Conservation (phyloP, 106 monocot genomes). For the Posidonia australis region DNA sequence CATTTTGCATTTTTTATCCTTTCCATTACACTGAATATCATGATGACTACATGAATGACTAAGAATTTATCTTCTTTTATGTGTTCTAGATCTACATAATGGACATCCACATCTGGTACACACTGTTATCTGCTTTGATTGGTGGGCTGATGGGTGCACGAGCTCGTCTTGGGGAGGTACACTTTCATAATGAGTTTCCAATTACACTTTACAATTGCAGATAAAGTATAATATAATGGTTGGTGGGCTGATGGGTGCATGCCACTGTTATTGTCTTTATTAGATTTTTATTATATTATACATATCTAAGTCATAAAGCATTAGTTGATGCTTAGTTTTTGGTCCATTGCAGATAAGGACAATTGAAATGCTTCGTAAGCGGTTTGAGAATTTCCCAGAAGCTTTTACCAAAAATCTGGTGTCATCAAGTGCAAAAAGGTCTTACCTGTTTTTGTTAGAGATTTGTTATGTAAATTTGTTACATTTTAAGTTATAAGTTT, state of each 20-base stretch:
- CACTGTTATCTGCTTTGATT: conserved; percentile 73
- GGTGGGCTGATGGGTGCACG: conserved; percentile 92
- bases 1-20: neutral
- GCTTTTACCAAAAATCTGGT: conserved; percentile 85
- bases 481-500: too few relatives aligned
- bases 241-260: too few relatives aligned
- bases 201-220: neutral
- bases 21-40: neutral
- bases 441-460: neutral
- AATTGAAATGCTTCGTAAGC: conserved; percentile 90
- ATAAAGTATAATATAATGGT: too few relatives aligned
- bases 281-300: too few relatives aligned
- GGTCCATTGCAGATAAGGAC: conserved; percentile 56
- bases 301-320: too few relatives aligned
- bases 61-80: neutral
- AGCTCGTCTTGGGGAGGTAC: conserved; percentile 85
- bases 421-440: conserved; percentile 48
- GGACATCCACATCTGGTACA: conserved; percentile 96
- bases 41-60: neutral
- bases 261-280: too few relatives aligned
- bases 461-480: too few relatives aligned
- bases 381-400: conserved; percentile 92
- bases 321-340: neutral
- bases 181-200: neutral
- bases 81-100: conserved; percentile 70